These are phyloP conservation scores for Fusarium poae DNA, from an alignment of 2,329 filamentous ascomycete species.

Conservation along the genomic window DNA sequence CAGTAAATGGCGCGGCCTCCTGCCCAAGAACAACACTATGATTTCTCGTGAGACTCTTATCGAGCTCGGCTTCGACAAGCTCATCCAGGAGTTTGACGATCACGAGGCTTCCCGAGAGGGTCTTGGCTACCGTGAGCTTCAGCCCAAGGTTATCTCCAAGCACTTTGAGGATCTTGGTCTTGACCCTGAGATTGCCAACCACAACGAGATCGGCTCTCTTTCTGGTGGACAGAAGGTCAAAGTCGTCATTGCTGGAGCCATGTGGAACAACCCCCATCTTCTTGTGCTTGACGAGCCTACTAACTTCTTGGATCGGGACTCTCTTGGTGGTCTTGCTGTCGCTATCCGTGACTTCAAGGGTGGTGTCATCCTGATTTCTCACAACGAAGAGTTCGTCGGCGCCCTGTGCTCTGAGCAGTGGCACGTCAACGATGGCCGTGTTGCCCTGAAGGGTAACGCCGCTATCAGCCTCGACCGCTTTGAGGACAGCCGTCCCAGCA, in stretches of 20 bases:
- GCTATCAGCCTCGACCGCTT: slow-evolving; percentile 85
- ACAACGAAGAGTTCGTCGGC: slow-evolving; percentile 99
- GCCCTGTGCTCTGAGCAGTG: slow-evolving; percentile 96
- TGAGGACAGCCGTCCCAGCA: slow-evolving; percentile 80
- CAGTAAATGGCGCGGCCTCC: slow-evolving; percentile 87
- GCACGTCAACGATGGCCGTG: slow-evolving; percentile 89
- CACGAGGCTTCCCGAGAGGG: slow-evolving; percentile 99
- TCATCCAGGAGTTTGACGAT: slow-evolving; percentile 98
- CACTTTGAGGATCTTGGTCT: slow-evolving; percentile 98
- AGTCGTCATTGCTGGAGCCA: slow-evolving; percentile 93
- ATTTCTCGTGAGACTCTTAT: slow-evolving; percentile 92
- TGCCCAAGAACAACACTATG: slow-evolving; percentile 94
- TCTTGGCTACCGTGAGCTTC: slow-evolving; percentile 93
- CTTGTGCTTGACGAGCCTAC: slow-evolving; percentile 98
- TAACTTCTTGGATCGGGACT: slow-evolving; percentile 99
- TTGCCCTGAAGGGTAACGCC: slow-evolving; percentile 84
- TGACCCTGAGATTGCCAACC: slow-evolving; percentile 97
- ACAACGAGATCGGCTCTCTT: slow-evolving; percentile 96
- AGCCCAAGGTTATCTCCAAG: slow-evolving; percentile 94
- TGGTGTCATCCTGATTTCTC: slow-evolving; percentile 98
- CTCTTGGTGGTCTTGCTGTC: slow-evolving; percentile 94
- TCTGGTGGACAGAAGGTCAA: slow-evolving; percentile 99
- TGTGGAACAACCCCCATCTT: slow-evolving; percentile 99
- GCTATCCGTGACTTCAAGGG: slow-evolving; percentile 98
- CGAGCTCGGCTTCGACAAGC: slow-evolving; percentile 88